Conservation (phyloP, 2,329 filamentous ascomycete genomes). For the Fusarium pseudoanthophilum region DNA sequence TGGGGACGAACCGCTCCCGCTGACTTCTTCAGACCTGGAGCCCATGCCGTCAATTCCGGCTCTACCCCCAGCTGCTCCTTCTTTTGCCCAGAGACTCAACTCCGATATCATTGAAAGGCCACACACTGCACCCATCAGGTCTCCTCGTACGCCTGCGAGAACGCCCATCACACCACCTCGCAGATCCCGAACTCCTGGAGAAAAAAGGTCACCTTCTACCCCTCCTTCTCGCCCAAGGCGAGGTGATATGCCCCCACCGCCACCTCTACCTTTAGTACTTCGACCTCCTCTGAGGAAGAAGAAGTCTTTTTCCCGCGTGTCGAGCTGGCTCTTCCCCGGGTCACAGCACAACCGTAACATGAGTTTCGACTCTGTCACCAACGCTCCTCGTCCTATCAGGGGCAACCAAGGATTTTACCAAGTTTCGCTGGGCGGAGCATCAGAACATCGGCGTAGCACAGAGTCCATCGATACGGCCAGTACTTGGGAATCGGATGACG, state of each 20-base stretch:
- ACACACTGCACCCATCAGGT: slow-evolving; percentile 49
- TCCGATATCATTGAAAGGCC: slow-evolving; percentile 55
- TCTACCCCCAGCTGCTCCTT: slow-evolving; percentile 65
- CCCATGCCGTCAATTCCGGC: slow-evolving; percentile 67
- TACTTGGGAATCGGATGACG: slow-evolving; percentile 61
- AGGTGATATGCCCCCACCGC: slow-evolving; percentile 58
- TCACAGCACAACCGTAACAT: slow-evolving; percentile 52
- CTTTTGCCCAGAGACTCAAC: slow-evolving; percentile 66
- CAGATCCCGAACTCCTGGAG: slow-evolving; percentile 47
- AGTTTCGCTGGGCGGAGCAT: slow-evolving; percentile 52
- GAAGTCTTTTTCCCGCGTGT: slow-evolving; percentile 72
- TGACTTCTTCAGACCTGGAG: slow-evolving; percentile 54
- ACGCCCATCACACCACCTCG: slow-evolving; percentile 44
- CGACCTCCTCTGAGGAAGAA: slow-evolving; percentile 72
- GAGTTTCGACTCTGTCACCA: slow-evolving; percentile 64
- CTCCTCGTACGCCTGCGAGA: slow-evolving; percentile 49
- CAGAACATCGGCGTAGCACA: slow-evolving; percentile 52
- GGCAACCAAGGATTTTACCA: slow-evolving; percentile 68
- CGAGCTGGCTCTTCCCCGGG: slow-evolving; percentile 66
- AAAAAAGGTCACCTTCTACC: slow-evolving; percentile 44
- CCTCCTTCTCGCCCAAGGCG: slow-evolving; percentile 39
- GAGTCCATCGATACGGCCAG: slow-evolving; percentile 61
- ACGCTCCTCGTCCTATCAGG: slow-evolving; percentile 63
- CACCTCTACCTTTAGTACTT: slow-evolving; percentile 67
- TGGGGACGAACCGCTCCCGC: slow-evolving; percentile 15